phyloP scores from a whole-genome alignment of 495 filamentous ascomycete genomes.

The Pyrenula aspistea region DNA sequence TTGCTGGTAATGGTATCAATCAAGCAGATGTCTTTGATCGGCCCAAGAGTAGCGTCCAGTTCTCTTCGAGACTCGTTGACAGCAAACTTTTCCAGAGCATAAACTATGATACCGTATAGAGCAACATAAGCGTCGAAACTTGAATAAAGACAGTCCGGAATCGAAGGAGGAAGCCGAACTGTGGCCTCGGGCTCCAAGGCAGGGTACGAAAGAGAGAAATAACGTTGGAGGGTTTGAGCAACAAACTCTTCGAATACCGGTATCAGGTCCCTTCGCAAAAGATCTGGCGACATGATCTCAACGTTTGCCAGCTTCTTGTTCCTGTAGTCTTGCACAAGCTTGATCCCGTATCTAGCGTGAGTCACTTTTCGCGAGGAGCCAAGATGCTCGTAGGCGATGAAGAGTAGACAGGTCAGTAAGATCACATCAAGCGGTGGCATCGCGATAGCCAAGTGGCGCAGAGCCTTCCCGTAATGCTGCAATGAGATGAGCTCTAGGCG shows the following conservation, averaged over 20 bases:
- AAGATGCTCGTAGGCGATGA: neutral
- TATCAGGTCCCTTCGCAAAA: neutral
- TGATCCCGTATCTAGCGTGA: neutral
- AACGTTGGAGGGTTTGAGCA: neutral
- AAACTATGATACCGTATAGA: neutral
- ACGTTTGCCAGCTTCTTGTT: neutral
- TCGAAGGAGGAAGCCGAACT: neutral
- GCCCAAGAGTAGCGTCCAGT: neutral
- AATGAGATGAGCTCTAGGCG: neutral
- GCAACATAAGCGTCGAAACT: neutral
- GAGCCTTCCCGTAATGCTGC: neutral
- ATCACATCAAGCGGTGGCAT: neutral
- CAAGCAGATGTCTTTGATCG: neutral
- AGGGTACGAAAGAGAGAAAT: neutral
- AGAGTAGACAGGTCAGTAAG: neutral
- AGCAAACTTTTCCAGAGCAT: neutral
- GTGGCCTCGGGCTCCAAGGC: neutral
- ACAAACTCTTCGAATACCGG: neutral
- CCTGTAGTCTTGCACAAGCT: neutral
- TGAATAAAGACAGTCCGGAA: neutral
- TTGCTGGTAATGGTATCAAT: neutral
- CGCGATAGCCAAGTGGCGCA: neutral
- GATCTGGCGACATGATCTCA: neutral
- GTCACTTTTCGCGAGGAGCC: neutral
- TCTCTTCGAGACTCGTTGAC: neutral